Evolutionary conservation across 2,329 filamentous ascomycete genomes (phyloP).

Genomic region (Aureobasidium sp.): DNA sequence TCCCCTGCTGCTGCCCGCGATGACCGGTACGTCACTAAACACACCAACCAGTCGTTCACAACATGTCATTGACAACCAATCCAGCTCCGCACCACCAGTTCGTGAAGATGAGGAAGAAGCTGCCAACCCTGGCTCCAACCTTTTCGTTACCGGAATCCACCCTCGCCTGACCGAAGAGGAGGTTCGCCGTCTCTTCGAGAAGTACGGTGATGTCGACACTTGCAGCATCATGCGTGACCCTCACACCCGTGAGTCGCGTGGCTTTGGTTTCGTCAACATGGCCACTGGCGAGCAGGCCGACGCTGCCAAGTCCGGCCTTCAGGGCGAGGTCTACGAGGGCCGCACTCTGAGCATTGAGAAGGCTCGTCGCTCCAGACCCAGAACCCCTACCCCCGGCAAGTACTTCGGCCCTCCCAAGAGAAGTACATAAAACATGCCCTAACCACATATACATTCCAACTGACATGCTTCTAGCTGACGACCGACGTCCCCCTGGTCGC

Average conservation of each 20-base stretch:
- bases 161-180: constrained; percentile 84
- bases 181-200: constrained; percentile 92
- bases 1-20: constrained; percentile 52
- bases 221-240: constrained; percentile 99
- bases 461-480: constrained; percentile 26
- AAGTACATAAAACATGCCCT: constrained; percentile 53
- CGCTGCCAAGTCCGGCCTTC: constrained; percentile 90
- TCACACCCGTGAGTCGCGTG: constrained; percentile 96
- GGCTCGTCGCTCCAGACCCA: constrained; percentile 87
- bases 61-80: constrained; percentile 16
- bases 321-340: constrained; percentile 91
- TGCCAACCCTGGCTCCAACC: constrained; percentile 89
- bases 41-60: neutral
- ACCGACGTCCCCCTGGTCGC: constrained; percentile 34
- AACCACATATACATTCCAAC: constrained; percentile 12
- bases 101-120: constrained; percentile 60
- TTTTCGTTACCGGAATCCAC: constrained; percentile 97
- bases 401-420: constrained; percentile 98
- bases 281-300: constrained; percentile 89
- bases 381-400: constrained; percentile 95
- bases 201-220: constrained; percentile 97
- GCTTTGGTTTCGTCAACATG: constrained; percentile 99
- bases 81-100: constrained; percentile 43
- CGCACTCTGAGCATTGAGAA: constrained; percentile 98
- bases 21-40: constrained; percentile 19